These are phyloP conservation scores for Picochlorum sp. DNA, from an alignment of 139 green algal species.

Conservation along the genomic window DNA sequence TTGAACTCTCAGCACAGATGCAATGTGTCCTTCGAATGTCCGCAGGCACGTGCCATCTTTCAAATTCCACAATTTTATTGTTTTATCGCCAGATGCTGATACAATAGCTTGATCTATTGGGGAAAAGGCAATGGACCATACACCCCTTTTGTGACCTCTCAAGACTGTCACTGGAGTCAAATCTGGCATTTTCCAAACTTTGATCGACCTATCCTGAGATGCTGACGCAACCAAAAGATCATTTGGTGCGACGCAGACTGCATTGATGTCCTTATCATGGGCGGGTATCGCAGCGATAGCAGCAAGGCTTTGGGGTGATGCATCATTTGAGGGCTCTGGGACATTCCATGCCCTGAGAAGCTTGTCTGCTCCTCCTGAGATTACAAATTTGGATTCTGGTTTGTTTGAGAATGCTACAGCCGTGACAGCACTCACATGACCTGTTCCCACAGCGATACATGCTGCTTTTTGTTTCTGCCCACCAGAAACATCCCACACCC, in stretches of 20 bases:
- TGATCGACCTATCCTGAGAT: conserved; percentile 75
- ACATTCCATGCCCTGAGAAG: conserved; percentile 84
- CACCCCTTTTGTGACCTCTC: conserved; percentile 79
- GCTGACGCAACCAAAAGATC: conserved; percentile 55
- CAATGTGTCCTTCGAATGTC: conserved; percentile 87
- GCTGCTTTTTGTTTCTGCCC: conserved; percentile 36
- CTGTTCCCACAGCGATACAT: conserved; percentile 43
- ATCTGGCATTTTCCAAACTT: conserved; percentile 78
- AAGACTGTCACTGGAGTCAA: conserved; percentile 51
- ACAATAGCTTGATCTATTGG: conserved; percentile 64
- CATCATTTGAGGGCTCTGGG: conserved; percentile 5
- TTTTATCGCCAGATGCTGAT: conserved; percentile 69
- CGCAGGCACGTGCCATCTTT: conserved; percentile 72
- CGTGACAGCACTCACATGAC: conserved; percentile 77
- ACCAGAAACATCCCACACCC: conserved; percentile 64
- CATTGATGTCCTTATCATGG: conserved; percentile 98
- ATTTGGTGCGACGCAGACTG: conserved; percentile 58
- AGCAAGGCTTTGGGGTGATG: not conserved
- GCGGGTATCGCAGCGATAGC: conserved; percentile 61
- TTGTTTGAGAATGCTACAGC: conserved; percentile 61
- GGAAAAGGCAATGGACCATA: conserved; percentile 90
- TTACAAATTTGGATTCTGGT: conserved; percentile 40
- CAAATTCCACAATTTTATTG: conserved; percentile 81
- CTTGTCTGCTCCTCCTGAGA: conserved; percentile 74
- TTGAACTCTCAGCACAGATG: conserved; percentile 65